Evolutionary conservation across 129 eudicot species (phyloP).

Genomic region (Ambrosia trifida): DNA sequence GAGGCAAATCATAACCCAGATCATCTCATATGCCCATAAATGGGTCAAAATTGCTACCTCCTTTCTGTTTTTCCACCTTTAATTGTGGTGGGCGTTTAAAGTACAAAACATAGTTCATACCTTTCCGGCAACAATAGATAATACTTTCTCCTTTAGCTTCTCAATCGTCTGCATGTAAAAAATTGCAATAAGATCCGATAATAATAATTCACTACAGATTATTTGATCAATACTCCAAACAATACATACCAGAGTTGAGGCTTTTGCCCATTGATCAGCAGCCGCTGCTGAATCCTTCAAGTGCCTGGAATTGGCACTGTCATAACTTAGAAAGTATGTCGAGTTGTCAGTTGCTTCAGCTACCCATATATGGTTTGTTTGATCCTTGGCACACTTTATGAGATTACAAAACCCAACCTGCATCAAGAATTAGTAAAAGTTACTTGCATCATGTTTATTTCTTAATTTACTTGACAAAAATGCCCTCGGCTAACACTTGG

Average conservation of each 20-base stretch:
- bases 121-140: slow-evolving; percentile 49
- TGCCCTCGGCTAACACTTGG: too few relatives aligned
- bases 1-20: background rate
- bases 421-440: background rate
- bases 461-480: too few relatives aligned
- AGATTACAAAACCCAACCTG: slow-evolving; percentile 89
- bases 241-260: slow-evolving; percentile 57
- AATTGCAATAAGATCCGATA: background rate
- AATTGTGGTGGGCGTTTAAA: background rate
- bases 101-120: slow-evolving; percentile 14
- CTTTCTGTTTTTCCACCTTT: background rate
- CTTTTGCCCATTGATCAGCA: slow-evolving; percentile 63
- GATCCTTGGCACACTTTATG: slow-evolving; percentile 68
- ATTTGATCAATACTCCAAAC: background rate
- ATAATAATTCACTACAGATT: background rate
- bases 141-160: slow-evolving; percentile 53
- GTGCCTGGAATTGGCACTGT: slow-evolving; percentile 44
- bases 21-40: background rate
- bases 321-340: slow-evolving; percentile 63
- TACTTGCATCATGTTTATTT: too few relatives aligned
- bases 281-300: slow-evolving; percentile 59
- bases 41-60: background rate
- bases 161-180: slow-evolving; percentile 54
- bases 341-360: slow-evolving; percentile 93
- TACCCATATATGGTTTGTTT: slow-evolving; percentile 67